Evolutionary conservation across 192 early-diverging fungal genomes (phyloP), one percentile per base, ranked within the genome.

Genomic region (Spizellomyces sp.): DNA sequence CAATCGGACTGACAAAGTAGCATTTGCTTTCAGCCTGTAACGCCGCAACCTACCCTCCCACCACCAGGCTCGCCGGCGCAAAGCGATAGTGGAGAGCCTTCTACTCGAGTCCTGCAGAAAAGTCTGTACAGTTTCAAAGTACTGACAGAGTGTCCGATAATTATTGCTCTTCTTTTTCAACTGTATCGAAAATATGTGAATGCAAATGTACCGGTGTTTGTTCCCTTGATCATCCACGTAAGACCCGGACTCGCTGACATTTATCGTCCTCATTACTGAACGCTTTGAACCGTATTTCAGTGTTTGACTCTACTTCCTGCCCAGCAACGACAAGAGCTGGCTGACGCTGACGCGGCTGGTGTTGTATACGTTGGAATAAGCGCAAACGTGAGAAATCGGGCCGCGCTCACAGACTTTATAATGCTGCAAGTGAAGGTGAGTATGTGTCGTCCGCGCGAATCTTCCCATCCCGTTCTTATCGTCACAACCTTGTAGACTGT

Each of bases 141-240:
- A 17, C 75, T 99, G 70, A 96, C 94, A 5, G 98, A 99, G 71
- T 96, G 96, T 69, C 98, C 98, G 5, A 96, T 99, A 22, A 98
- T 98, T 59, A 93, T 99, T 22, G 98, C 97, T 1, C 81, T 97
- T 19, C 80, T 98, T 21, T 95, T 98, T 69, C 94, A 97, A 81
- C 86, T 96, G 1, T 90, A 95, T 81, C 61, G 76, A 27, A 87
- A 91, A 14, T 91, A 90, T 66, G 93, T 93, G 27, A 87, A 84
- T 44, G 84, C 82, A 22, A 93, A 96, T 69, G 90, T 98, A 46
- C 84, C 86, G 45, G 83, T 83, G 59, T 95, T 99, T 75, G 87
- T 99, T 8, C 95, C 94, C 5, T 81, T 94, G 27, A 94, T 96
- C 44, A 87, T 99, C 63, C 79, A 90, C 64, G 92, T 94, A 52